phyloP scores from a whole-genome alignment of 2,329 filamentous ascomycete genomes.

The Hymenotorrendiella dingleyae region DNA sequence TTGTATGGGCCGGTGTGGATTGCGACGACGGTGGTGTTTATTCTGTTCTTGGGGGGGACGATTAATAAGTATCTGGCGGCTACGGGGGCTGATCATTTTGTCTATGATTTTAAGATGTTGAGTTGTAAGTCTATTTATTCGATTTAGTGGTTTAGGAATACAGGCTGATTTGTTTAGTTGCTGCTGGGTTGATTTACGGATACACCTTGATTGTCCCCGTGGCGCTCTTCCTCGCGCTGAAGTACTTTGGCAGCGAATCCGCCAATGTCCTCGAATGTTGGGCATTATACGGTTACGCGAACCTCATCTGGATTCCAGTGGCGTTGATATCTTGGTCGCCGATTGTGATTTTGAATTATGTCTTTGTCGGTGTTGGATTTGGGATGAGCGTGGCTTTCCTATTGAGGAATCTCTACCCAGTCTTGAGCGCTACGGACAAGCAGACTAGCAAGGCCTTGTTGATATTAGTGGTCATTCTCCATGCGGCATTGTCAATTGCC shows the following conservation, averaged over 20 bases:
- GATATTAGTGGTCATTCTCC: conserved; percentile 74
- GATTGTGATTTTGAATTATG: conserved; percentile 81
- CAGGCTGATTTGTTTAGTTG: conserved; percentile 54
- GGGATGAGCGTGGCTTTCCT: conserved; percentile 78
- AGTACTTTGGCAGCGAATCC: conserved; percentile 91
- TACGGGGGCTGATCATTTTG: conserved; percentile 64
- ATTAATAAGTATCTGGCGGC: conserved; percentile 83
- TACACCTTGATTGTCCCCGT: conserved; percentile 87
- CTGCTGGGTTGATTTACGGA: conserved; percentile 88
- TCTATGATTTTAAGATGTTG: conserved; percentile 85
- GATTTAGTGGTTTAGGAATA: too few relatives aligned
- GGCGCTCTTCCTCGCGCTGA: conserved; percentile 77
- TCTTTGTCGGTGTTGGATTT: conserved; percentile 84
- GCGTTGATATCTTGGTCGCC: conserved; percentile 88
- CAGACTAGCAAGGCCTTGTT: conserved; percentile 87
- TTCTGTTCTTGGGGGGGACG: conserved; percentile 90
- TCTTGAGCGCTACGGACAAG: conserved; percentile 85
- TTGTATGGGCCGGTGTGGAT: conserved; percentile 98
- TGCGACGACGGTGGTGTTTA: conserved; percentile 92
- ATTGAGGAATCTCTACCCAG: conserved; percentile 80
- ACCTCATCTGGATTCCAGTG: conserved; percentile 95
- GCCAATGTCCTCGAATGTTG: conserved; percentile 93
- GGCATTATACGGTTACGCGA: conserved; percentile 92
- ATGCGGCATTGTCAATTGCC: conserved; percentile 83
- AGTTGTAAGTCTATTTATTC: conserved; percentile 62